Percentiles rank a stretch among this genome's conserved stretches.
Conservation (phyloP, 306 rosid species). For the Quillaja saponaria region DNA sequence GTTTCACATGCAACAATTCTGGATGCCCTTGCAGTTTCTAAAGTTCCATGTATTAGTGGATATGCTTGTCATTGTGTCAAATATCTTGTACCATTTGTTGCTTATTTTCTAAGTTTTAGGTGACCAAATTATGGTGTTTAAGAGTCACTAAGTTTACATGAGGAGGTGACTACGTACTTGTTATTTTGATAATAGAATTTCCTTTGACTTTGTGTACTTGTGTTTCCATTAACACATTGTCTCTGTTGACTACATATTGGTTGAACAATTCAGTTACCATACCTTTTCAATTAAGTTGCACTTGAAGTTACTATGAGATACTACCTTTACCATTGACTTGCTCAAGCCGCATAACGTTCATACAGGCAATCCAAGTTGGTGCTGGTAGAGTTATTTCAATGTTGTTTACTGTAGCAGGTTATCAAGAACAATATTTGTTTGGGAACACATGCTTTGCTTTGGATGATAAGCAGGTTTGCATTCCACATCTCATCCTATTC, state of each 20-base stretch:
- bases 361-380: slow-evolving; percentile 76
- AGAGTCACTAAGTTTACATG: too few relatives aligned
- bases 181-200: too few relatives aligned
- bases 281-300: slow-evolving; percentile 10
- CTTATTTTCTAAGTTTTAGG: too few relatives aligned
- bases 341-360: background rate
- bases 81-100: too few relatives aligned
- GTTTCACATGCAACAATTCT: slow-evolving; percentile 21
- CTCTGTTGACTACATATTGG: slow-evolving; percentile 18
- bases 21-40: too few relatives aligned
- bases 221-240: background rate
- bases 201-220: background rate
- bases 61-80: too few relatives aligned
- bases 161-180: too few relatives aligned
- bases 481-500: slow-evolving; percentile 18
- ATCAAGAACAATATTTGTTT: slow-evolving; percentile 54
- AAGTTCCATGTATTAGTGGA: too few relatives aligned
- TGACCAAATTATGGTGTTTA: too few relatives aligned
- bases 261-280: background rate
- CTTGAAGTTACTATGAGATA: slow-evolving; percentile 25
- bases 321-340: slow-evolving; percentile 26
- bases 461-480: slow-evolving; percentile 72
- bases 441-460: slow-evolving; percentile 65
- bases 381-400: slow-evolving; percentile 75
- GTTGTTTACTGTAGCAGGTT: slow-evolving; percentile 61